Percentiles rank a stretch among this genome's conserved stretches.
These are phyloP conservation scores for Urochloa ruziziensis DNA, from an alignment of 176 grass and related monocot species.

Conservation along the genomic window DNA sequence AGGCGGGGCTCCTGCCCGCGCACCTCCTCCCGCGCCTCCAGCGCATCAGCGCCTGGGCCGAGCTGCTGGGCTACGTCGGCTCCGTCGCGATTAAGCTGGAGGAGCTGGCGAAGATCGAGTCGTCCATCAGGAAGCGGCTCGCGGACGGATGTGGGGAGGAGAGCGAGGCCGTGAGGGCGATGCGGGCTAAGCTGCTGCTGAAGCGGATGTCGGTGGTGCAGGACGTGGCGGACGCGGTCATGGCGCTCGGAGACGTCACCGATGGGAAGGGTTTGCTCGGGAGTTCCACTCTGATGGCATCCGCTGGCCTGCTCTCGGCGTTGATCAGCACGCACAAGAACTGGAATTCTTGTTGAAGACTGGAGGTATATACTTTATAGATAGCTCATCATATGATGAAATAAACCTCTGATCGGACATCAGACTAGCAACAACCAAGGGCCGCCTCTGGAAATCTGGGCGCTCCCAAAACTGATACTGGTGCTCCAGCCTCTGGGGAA, in stretches of 20 bases:
- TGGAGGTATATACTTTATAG: slow-evolving; percentile 34
- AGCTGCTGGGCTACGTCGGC: slow-evolving; percentile 58
- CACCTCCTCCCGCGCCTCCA: slow-evolving; percentile 55
- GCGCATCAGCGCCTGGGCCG: slow-evolving; percentile 53
- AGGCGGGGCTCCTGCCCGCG: slow-evolving; percentile 55
- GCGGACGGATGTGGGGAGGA: slow-evolving; percentile 26
- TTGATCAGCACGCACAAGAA: slow-evolving; percentile 72
- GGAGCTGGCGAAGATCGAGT: slow-evolving; percentile 51
- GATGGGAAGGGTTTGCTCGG: slow-evolving; percentile 43
- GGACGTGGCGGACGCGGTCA: slow-evolving; percentile 67
- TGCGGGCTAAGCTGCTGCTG: slow-evolving; percentile 52
- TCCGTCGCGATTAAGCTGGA: slow-evolving; percentile 54
- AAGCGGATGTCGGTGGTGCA: slow-evolving; percentile 66
- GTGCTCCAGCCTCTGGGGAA: neutral
- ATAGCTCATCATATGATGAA: slow-evolving; percentile 19
- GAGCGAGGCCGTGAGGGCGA: slow-evolving; percentile 30
- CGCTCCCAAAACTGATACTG: neutral
- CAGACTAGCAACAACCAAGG: neutral
- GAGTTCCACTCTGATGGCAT: slow-evolving; percentile 52
- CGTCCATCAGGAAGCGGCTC: slow-evolving; percentile 32
- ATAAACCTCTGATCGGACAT: slow-evolving; percentile 30
- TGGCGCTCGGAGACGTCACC: slow-evolving; percentile 65
- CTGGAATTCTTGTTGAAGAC: slow-evolving; percentile 61
- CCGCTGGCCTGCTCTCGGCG: slow-evolving; percentile 59
- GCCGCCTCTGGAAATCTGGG: neutral